Evolutionary conservation across 768 basidiomycete species (phyloP).

Genomic region (Termitomyces sp.): DNA sequence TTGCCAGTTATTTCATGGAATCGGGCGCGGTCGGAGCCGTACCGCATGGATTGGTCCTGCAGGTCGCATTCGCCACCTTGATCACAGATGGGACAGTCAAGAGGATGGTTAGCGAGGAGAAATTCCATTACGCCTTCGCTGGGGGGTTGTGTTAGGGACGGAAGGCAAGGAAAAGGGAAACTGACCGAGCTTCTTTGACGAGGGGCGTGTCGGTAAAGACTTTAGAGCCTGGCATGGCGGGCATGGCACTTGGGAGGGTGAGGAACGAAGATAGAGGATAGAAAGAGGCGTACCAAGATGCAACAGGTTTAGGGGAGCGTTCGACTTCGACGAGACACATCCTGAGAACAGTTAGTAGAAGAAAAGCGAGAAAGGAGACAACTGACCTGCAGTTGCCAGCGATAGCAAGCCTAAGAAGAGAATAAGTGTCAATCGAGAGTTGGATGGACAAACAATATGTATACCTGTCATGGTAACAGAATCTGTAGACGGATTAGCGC

Average conservation of each 20-base stretch:
- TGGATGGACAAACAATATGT: background rate
- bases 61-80: slow-evolving; percentile 99
- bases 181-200: slow-evolving; percentile 79
- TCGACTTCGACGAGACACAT: slow-evolving; percentile 99
- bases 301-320: slow-evolving; percentile 89
- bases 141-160: slow-evolving; percentile 8
- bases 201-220: slow-evolving; percentile 92
- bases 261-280: background rate
- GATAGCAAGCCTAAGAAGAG: slow-evolving; percentile 68
- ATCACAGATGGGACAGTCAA: slow-evolving; percentile 98
- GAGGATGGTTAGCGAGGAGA: slow-evolving; percentile 92
- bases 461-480: slow-evolving; percentile 83
- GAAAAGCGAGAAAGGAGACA: too few species aligned
- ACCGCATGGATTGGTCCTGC: slow-evolving; percentile 99
- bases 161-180: background rate
- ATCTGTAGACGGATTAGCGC: slow-evolving; percentile 33
- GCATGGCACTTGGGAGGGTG: slow-evolving; percentile 70
- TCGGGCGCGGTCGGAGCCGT: slow-evolving; percentile 93
- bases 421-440: slow-evolving; percentile 2
- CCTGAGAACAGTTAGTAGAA: slow-evolving; percentile 29
- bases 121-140: slow-evolving; percentile 99
- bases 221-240: slow-evolving; percentile 90
- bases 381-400: slow-evolving; percentile 95
- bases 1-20: slow-evolving; percentile 99
- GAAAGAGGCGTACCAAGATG: slow-evolving; percentile 62